phyloP scores from a whole-genome alignment of 176 grass and related monocot genomes.

The Avena insularis region DNA sequence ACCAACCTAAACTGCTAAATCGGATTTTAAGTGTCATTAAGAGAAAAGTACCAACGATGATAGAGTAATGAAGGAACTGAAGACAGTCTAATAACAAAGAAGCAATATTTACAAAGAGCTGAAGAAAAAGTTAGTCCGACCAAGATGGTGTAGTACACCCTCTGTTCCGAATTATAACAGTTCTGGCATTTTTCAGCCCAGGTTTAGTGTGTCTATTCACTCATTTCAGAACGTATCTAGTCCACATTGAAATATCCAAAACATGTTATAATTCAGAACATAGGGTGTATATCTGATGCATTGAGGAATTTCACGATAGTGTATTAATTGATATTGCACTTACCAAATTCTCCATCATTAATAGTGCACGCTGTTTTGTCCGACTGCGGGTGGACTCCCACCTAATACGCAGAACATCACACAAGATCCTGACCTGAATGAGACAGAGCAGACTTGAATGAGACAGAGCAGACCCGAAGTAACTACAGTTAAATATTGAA shows the following conservation, averaged over 20 bases:
- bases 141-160: background rate
- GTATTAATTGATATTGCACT: slow-evolving; percentile 34
- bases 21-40: background rate
- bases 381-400: slow-evolving; percentile 86
- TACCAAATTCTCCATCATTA: slow-evolving; percentile 97
- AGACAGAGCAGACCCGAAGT: slow-evolving; percentile 1
- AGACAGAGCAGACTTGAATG: background rate
- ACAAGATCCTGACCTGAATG: slow-evolving; percentile 76
- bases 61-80: background rate
- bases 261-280: too few relatives aligned
- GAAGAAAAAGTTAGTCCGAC: background rate
- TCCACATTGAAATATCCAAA: too few relatives aligned
- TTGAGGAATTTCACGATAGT: slow-evolving; percentile 26
- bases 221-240: too few relatives aligned
- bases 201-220: too few relatives aligned
- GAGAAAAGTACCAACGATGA: background rate
- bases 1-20: background rate
- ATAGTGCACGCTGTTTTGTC: slow-evolving; percentile 83
- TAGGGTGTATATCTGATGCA: slow-evolving; percentile 1
- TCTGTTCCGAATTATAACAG: too few relatives aligned
- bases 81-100: background rate
- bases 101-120: background rate
- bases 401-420: slow-evolving; percentile 82
- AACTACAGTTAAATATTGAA: slow-evolving; percentile 12
- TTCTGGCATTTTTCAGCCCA: too few relatives aligned